Evolutionary conservation across 768 basidiomycete species (phyloP), one percentile per base, ranked within the genome.

Genomic region (Epithele typhae): DNA sequence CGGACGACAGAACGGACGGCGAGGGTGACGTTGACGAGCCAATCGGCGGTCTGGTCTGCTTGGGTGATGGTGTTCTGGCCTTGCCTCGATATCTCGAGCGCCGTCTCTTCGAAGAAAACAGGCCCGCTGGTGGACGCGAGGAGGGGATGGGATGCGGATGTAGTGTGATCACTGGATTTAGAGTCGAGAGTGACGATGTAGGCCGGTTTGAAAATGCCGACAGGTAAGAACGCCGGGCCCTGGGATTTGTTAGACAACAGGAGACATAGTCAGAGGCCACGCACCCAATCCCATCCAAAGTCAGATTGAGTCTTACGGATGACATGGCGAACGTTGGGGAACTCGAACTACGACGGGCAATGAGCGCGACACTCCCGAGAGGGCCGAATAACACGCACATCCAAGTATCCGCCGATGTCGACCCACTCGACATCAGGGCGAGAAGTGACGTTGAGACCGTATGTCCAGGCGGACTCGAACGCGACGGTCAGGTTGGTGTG

Each of bases 211-310:
- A 69, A 70, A 22, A 81, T 70, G 1, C 78, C 79, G 37, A 67
- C 68, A 0, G 80, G 79, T 2, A 78, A 70, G 51, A 80, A 81
- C 0, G 77, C 79, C 32, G 77, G 78, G 15, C 74, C 77, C 78
- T 78, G 35, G 2, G 21, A 25, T 12, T 4, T 1, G 22, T 30
- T 8, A 1, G 10, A 12, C 5, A 22, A 4, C 38, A 19, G 2
- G 17, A 12, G 17, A 22, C 18, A 11, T 2, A 15, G 9, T 33
- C 4, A 0, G 11, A 1, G 5, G 21, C 18, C 3, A 45, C 59
- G 21, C 47, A 78, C 75, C 78, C 77, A 81, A 59, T 81, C 78
- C 78, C 78, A 82, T 1, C 80, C 79, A 50, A 79, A 81, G 56
- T 82, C 78, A 3, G 70, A 72, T 25, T 71, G 64, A 3, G 69